Base-by-base conservation (phyloP, 352 stramenopile species). In the Ochromonadaceae sp. region DNA sequence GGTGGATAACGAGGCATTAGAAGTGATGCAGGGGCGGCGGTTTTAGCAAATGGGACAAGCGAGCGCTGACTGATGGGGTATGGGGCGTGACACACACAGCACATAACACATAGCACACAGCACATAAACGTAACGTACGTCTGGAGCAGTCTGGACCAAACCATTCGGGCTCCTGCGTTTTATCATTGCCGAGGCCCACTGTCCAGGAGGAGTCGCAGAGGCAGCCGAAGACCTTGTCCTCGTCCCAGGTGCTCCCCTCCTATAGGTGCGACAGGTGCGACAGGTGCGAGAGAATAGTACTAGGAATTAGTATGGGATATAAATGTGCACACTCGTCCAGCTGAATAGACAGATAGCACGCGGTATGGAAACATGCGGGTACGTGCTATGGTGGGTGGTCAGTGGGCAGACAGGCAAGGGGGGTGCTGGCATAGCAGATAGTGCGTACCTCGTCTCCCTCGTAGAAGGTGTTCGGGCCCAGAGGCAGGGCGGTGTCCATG, bases 151-250 rank as follows among this genome's bases (percentile, higher is more conserved):
- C 83, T 20, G 78, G 67, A 5, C 84, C 84, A 61, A 94, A 94
- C 76, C 80, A 92, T 69, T 93, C 69, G 1, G 81, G 71, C 35
- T 81, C 73, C 65, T 95, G 86, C 1, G 73, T 78, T 59, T 95
- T 63, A 0, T 76, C 83, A 0, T 63, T 36, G 1, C 49, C 83
- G 0, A 95, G 74, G 5, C 77, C 77, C 22, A 83, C 77, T 3
- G 44, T 56, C 78, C 77, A 83, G 15, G 43, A 66, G 1, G 65
- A 77, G 66, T 84, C 78, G 67, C 78, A 84, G 17, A 80, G 59
- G 62, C 87, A 95, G 0, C 81, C 81, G 72, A 85, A 87, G 62
- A 93, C 81, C 22, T 83, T 79, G 35, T 91, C 77, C 69, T 88
- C 80, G 59, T 95, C 87, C 87, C 87, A 95, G 2, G 82, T 88